Percentiles rank a stretch among this genome's conserved stretches.
Evolutionary conservation across 2,329 filamentous ascomycete genomes (phyloP).

Genomic region (Aspergillus clavatus): DNA sequence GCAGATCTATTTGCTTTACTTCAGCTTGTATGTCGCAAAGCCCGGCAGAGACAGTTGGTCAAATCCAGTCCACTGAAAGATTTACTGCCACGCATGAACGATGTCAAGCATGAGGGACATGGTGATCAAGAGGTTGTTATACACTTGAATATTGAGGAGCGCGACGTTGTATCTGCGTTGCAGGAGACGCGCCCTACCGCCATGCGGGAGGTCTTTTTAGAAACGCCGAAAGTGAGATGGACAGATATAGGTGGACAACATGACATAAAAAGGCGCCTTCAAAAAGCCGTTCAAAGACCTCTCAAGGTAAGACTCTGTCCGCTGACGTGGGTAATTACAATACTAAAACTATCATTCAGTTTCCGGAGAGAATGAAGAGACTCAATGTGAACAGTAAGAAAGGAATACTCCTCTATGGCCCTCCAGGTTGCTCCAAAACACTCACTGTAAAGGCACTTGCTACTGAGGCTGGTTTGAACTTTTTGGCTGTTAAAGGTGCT

Average conservation of each 20-base stretch:
- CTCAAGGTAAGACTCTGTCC: slow-evolving; percentile 43
- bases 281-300: slow-evolving; percentile 55
- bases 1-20: slow-evolving; percentile 67
- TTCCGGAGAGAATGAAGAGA: slow-evolving; percentile 48
- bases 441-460: slow-evolving; percentile 86
- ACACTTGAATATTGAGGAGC: slow-evolving; percentile 30
- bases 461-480: slow-evolving; percentile 86
- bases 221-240: slow-evolving; percentile 83
- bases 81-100: background rate
- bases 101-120: background rate
- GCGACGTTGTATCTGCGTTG: slow-evolving; percentile 51
- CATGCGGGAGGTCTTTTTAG: slow-evolving; percentile 83
- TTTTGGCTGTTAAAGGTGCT: slow-evolving; percentile 88
- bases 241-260: slow-evolving; percentile 82
- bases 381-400: slow-evolving; percentile 61
- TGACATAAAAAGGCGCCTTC: slow-evolving; percentile 64
- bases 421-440: slow-evolving; percentile 92
- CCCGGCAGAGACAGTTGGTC: slow-evolving; percentile 30
- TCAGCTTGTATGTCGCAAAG: slow-evolving; percentile 46
- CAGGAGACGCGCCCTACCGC: slow-evolving; percentile 70
- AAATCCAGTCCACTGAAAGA: slow-evolving; percentile 3
- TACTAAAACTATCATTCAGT: slow-evolving; percentile 25
- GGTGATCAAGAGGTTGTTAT: slow-evolving; percentile 14
- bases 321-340: background rate
- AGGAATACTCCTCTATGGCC: slow-evolving; percentile 83